A percentile compares a stretch with the other conserved stretches of the same genome.
Conservation (phyloP, 345 rosid species). For the Eucalyptus leucophloia region DNA sequence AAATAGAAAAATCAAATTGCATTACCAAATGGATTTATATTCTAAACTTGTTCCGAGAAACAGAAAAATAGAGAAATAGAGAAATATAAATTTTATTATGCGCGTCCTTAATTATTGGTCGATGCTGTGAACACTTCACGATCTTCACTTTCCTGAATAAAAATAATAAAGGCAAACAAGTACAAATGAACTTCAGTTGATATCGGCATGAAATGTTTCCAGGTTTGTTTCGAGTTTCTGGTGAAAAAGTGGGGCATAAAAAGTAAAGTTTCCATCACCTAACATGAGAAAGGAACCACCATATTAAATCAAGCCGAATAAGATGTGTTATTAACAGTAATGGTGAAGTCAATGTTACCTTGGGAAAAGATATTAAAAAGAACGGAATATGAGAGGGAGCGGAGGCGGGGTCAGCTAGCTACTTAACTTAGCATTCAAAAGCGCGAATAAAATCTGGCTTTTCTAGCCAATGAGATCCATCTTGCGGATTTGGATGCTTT, state of each 20-base stretch:
- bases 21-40: fast-evolving
- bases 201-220: not conserved
- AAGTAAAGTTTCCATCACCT: not conserved
- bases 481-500: not conserved
- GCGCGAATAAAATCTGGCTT: not conserved
- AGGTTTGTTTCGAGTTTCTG: not conserved
- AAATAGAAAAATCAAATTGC: no score
- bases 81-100: fast-evolving
- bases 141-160: not conserved
- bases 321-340: not conserved
- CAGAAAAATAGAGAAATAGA: no score
- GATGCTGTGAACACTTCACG: not conserved
- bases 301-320: not conserved
- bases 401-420: not conserved
- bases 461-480: not conserved
- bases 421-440: not conserved
- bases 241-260: not conserved
- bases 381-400: not conserved
- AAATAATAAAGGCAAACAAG: not conserved
- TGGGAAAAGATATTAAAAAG: not conserved
- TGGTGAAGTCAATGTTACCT: not conserved
- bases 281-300: not conserved
- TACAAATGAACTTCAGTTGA: not conserved
- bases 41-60: fast-evolving
- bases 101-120: not conserved